Evolutionary conservation across 495 filamentous ascomycete species (phyloP).

Genomic region (Daldinia bambusicola): DNA sequence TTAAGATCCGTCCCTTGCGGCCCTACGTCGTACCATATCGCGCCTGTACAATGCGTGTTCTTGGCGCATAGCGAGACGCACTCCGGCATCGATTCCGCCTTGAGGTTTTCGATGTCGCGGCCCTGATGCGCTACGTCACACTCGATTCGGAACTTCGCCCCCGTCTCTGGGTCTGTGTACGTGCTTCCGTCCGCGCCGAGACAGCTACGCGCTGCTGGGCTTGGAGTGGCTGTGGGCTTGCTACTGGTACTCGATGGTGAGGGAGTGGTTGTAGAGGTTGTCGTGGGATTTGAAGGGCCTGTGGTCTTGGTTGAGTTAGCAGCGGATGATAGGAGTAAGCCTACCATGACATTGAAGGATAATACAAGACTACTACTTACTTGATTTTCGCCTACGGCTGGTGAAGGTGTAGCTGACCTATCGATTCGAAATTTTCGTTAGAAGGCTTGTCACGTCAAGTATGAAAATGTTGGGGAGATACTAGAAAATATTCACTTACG

Average conservation of each 20-base stretch:
- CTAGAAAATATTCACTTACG: conserved; percentile 13
- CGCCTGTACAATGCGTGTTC: conserved; percentile 26
- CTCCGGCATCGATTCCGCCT: background rate
- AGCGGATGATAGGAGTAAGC: background rate
- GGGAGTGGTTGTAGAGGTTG: background rate
- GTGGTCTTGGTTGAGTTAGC: background rate
- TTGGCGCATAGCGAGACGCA: background rate
- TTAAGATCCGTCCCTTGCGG: conserved; percentile 46
- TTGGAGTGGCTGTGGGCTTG: background rate
- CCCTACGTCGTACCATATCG: conserved; percentile 41
- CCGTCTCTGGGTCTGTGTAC: background rate
- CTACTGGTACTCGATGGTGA: background rate
- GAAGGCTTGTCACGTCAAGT: background rate
- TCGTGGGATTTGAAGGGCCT: background rate
- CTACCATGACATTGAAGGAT: background rate
- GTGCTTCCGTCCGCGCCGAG: background rate
- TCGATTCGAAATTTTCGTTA: background rate
- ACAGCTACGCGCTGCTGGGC: background rate
- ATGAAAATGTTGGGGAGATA: background rate
- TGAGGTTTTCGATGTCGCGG: background rate
- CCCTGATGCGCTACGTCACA: background rate
- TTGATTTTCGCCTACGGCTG: background rate
- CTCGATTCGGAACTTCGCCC: background rate
- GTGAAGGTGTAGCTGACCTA: background rate
- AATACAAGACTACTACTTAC: background rate